These are phyloP conservation scores for Chaetomium strumarium DNA, from an alignment of 2,329 filamentous ascomycete species.

Conservation along the genomic window DNA sequence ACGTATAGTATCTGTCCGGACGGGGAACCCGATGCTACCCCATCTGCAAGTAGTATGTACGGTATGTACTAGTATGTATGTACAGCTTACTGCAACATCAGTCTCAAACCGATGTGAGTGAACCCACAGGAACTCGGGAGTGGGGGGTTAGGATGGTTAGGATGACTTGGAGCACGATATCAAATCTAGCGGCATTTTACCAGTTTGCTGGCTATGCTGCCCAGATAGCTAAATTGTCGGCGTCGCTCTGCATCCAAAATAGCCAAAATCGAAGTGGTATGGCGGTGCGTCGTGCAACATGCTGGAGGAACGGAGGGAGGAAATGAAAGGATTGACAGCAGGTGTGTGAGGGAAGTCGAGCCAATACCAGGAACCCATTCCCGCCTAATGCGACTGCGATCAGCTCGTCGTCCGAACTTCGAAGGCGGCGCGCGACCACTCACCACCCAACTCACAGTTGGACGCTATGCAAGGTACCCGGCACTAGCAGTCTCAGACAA, in stretches of 20 bases:
- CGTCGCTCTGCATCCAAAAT: constrained; percentile 19
- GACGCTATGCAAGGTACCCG: constrained; percentile 26
- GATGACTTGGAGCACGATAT: constrained; percentile 19
- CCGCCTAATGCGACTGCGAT: constrained; percentile 14
- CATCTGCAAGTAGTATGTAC: neutral
- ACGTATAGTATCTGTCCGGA: no score
- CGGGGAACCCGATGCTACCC: neutral
- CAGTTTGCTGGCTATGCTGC: constrained; percentile 18
- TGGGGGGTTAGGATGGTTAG: no score
- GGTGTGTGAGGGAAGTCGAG: constrained; percentile 8
- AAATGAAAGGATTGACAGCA: constrained; percentile 22
- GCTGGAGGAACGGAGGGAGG: constrained; percentile 17
- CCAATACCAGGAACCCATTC: constrained; percentile 18
- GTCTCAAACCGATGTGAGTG: no score
- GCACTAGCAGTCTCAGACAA: constrained; percentile 16
- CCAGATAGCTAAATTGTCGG: constrained; percentile 8
- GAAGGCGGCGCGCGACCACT: constrained; percentile 10
- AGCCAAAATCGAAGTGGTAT: constrained; percentile 23
- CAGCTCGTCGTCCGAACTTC: constrained; percentile 15
- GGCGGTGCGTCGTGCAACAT: constrained; percentile 20
- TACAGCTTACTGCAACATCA: neutral
- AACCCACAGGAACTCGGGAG: no score
- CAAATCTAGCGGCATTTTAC: constrained; percentile 23
- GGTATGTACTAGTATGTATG: no score
- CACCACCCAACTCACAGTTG: neutral